Conservation (phyloP, 2,329 filamentous ascomycete species). For the Trichoderma guizhouense region DNA sequence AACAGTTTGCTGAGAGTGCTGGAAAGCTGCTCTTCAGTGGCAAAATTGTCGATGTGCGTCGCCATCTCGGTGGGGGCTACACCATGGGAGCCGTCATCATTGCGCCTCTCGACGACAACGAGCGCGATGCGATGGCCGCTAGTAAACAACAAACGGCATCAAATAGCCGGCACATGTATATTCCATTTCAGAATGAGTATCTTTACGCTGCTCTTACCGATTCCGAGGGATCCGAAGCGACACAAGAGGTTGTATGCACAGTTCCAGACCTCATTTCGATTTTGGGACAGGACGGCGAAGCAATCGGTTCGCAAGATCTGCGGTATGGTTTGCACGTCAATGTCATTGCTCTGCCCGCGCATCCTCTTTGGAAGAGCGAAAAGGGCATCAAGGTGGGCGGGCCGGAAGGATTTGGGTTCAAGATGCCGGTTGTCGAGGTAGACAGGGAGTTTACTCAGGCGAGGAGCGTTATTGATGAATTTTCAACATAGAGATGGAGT, state of each 20-base stretch:
- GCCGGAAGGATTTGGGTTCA: slow-evolving; percentile 33
- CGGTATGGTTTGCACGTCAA: slow-evolving; percentile 49
- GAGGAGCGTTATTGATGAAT: slow-evolving; percentile 42
- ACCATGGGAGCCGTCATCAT: slow-evolving; percentile 39
- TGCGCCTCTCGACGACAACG: slow-evolving; percentile 31
- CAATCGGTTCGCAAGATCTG: slow-evolving; percentile 48
- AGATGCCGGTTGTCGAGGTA: slow-evolving; percentile 30
- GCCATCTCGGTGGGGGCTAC: slow-evolving; percentile 39
- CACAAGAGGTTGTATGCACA: slow-evolving; percentile 33
- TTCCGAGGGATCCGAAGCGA: slow-evolving; percentile 28
- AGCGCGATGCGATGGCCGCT: slow-evolving; percentile 26
- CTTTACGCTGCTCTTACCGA: slow-evolving; percentile 37
- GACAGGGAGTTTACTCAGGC: slow-evolving; percentile 42
- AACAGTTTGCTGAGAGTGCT: slow-evolving; percentile 31
- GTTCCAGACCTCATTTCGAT: slow-evolving; percentile 38
- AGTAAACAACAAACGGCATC: slow-evolving; percentile 18
- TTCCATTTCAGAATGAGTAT: slow-evolving; percentile 44
- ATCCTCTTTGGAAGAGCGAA: slow-evolving; percentile 47
- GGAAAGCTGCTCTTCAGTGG: slow-evolving; percentile 38
- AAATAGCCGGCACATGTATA: slow-evolving; percentile 33
- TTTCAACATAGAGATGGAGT: slow-evolving; percentile 1
- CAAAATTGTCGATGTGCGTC: slow-evolving; percentile 40
- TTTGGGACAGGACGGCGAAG: slow-evolving; percentile 44
- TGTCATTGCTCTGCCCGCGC: slow-evolving; percentile 48
- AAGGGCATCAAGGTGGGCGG: slow-evolving; percentile 35